Evolutionary conservation across 805 yeast genomes (phyloP), one percentile per base, ranked within the genome.

Genomic region (Nakazawaea wickerhamii): DNA sequence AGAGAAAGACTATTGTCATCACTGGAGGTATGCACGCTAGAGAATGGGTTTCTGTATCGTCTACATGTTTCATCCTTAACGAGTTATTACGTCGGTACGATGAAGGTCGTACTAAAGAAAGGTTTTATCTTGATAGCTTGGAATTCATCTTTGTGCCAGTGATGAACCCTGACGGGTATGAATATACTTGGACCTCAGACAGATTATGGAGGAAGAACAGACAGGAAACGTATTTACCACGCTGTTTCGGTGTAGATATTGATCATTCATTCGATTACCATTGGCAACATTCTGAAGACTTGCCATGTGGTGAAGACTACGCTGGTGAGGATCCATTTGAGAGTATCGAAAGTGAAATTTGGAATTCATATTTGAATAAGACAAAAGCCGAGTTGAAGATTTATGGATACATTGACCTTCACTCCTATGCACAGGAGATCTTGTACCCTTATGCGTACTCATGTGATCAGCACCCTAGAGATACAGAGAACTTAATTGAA

Each of bases 121-220:
- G 66, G 4, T 60, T 59, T 25, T 77, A 66, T 46, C 60, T 87
- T 46, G 65, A 79, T 36, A 63, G 77, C 35, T 59, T 86, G 45
- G 91, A 87, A 53, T 84, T 84, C 52, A 58, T 85, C 26, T 79
- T 89, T 49, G 70, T 88, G 23, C 97, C 97, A 0, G 85, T 87
- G 10, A 74, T 81, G 60, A 89, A 89, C 55, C 96, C 96, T 1
- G 97, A 89, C 61, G 97, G 97, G 0, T 89, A 89, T 58, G 85
- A 70, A 11, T 83, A 84, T 58, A 70, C 95, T 2, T 89, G 96
- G 96, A 70, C 68, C 2, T 55, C 64, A 21, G 95, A 89, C 57
- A 67, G 97, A 44, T 64, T 89, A 46, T 89, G 97, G 97, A 67
- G 93, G 36, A 89, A 89, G 55, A 89, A 87, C 60, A 71, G 95